Conservation (phyloP, 164 flowering plant species). For the Vitis vinifera region ASM3070453v1 NC_081805.1:7114001-7114500, state of each 20-base stretch:
- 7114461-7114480: slow-evolving; percentile 91
- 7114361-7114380: slow-evolving; percentile 72
- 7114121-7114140: background rate
- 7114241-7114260: background rate
- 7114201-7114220: background rate
- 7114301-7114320: background rate
- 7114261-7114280: background rate
- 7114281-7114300: background rate
- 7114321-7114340: slow-evolving; percentile 48
- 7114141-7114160: background rate
- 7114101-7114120: background rate
- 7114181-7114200: background rate
- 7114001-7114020: too few relatives aligned
- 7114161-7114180: background rate
- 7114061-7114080: too few relatives aligned
- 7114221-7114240: background rate
- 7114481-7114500: slow-evolving; percentile 90
- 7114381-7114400: slow-evolving; percentile 80
- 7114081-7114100: background rate
- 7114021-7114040: too few relatives aligned
- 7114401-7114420: slow-evolving; percentile 95
- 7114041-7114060: too few relatives aligned
- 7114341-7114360: slow-evolving; percentile 82
- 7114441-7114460: slow-evolving; percentile 88
- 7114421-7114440: slow-evolving; percentile 92